A percentile compares a stretch with the other conserved stretches of the same genome.
Evolutionary conservation across 352 stramenopile species (phyloP).

Genomic region (Thalassiosira tumida): DNA sequence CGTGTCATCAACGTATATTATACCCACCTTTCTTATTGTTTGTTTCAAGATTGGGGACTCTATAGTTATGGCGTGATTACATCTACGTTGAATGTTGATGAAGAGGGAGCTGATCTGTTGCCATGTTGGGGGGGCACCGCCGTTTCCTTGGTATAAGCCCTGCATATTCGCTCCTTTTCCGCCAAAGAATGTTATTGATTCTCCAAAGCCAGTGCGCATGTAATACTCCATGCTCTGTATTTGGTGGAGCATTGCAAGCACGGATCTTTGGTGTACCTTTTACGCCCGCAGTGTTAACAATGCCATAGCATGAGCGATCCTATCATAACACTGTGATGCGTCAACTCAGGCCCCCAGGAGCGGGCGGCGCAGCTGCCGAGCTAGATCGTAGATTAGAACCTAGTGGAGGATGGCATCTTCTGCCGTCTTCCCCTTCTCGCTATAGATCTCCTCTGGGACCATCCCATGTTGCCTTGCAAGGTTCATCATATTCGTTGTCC

Average conservation of each 20-base stretch:
- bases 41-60: not conserved
- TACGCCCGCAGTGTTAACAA: slow-evolving; percentile 8
- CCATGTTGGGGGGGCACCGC: slow-evolving; percentile 52
- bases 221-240: slow-evolving; percentile 48
- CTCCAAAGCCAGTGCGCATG: slow-evolving; percentile 40
- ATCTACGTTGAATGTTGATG: not conserved
- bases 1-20: slow-evolving; percentile 59
- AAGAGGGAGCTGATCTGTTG: slow-evolving; percentile 27
- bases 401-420: slow-evolving; percentile 14
- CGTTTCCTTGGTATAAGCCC: slow-evolving; percentile 66
- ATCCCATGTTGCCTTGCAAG: not conserved
- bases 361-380: not conserved
- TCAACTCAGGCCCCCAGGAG: slow-evolving; percentile 5
- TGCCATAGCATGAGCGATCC: not conserved
- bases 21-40: slow-evolving; percentile 25
- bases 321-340: slow-evolving; percentile 26
- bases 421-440: not conserved
- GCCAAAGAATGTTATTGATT: slow-evolving; percentile 32
- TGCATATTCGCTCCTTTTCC: slow-evolving; percentile 21
- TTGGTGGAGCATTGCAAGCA: not conserved
- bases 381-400: not conserved
- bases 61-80: not conserved
- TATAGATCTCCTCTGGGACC: slow-evolving; percentile 18
- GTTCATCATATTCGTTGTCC: slow-evolving; percentile 25
- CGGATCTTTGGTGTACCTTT: not conserved